Evolutionary conservation across 768 basidiomycete species (phyloP).

Genomic region (Mycena albidolilacea): DNA sequence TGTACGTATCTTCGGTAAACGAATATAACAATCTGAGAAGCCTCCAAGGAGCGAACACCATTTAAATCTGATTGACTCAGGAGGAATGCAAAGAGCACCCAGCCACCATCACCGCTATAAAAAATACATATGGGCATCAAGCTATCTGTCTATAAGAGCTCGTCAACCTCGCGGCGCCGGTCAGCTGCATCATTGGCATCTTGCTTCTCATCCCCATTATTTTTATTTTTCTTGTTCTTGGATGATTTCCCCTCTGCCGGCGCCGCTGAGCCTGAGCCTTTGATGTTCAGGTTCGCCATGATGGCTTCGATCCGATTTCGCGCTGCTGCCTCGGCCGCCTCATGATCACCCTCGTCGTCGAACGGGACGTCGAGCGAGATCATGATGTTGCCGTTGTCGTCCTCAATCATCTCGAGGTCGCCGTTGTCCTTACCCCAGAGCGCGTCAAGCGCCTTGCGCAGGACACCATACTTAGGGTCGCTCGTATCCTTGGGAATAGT

Average conservation of each 20-base stretch:
- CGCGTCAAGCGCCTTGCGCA: conserved; percentile 58
- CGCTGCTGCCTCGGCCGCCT: conserved; percentile 51
- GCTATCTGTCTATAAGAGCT: conserved; percentile 31
- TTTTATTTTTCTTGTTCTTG: conserved; percentile 42
- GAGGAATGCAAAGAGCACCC: not conserved
- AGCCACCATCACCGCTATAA: conserved; percentile 24
- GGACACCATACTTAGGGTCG: conserved; percentile 48
- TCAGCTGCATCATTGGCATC: conserved; percentile 48
- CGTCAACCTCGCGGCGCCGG: conserved; percentile 37
- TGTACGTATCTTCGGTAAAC: conserved; percentile 25
- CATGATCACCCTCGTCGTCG: conserved; percentile 44
- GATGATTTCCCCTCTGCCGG: not conserved
- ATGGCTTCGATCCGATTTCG: conserved; percentile 63
- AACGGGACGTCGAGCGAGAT: conserved; percentile 60
- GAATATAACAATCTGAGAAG: too few relatives aligned
- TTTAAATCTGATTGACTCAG: too few relatives aligned
- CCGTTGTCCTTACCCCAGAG: conserved; percentile 49
- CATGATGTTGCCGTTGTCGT: conserved; percentile 58
- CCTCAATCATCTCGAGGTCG: conserved; percentile 57
- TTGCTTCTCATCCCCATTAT: conserved; percentile 47
- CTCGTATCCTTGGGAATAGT: conserved; percentile 38
- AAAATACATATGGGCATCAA: conserved; percentile 25
- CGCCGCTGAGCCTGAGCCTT: conserved; percentile 41
- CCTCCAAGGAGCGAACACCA: too few relatives aligned
- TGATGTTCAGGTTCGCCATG: conserved; percentile 68